A percentile compares a stretch with the other conserved stretches of the same genome.
Evolutionary conservation across 2,329 filamentous ascomycete genomes (phyloP).

Genomic region (Macrophomina pseudophaseolina): DNA sequence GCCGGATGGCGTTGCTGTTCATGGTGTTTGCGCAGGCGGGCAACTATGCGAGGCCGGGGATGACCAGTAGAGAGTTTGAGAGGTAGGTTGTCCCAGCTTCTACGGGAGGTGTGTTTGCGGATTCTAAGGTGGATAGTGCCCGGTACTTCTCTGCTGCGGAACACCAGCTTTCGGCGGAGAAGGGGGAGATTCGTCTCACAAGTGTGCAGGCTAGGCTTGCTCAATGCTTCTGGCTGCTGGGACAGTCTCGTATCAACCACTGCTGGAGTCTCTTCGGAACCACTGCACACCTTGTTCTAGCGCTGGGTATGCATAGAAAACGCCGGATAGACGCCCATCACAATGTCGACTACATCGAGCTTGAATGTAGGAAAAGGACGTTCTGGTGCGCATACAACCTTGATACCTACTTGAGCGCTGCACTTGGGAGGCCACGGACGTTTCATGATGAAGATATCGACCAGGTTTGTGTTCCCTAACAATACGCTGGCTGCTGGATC

Average conservation of each 20-base stretch:
- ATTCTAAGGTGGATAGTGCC: slow-evolving; percentile 41
- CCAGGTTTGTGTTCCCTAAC: slow-evolving; percentile 46
- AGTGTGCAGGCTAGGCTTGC: slow-evolving; percentile 63
- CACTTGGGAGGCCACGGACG: slow-evolving; percentile 64
- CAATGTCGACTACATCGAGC: slow-evolving; percentile 50
- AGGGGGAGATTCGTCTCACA: slow-evolving; percentile 59
- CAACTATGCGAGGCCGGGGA: background rate
- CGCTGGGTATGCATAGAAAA: slow-evolving; percentile 39
- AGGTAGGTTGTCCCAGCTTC: background rate
- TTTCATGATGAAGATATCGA: slow-evolving; percentile 70
- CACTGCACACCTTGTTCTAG: slow-evolving; percentile 58
- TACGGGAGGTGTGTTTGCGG: background rate
- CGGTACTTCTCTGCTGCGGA: slow-evolving; percentile 54
- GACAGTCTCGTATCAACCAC: slow-evolving; percentile 64
- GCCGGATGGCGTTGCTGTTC: slow-evolving; percentile 44
- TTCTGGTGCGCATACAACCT: slow-evolving; percentile 69
- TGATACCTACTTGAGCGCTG: slow-evolving; percentile 67
- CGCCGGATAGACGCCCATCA: slow-evolving; percentile 23
- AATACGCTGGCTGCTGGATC: slow-evolving; percentile 46
- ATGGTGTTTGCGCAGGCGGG: slow-evolving; percentile 45
- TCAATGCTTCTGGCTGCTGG: slow-evolving; percentile 65
- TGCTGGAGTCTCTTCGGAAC: slow-evolving; percentile 67
- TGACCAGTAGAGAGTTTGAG: slow-evolving; percentile 4
- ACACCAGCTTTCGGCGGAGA: slow-evolving; percentile 54
- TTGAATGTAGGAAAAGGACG: slow-evolving; percentile 61